A percentile compares a stretch with the other conserved stretches of the same genome.
phyloP scores from a whole-genome alignment of 768 basidiomycete genomes.

The Tricholoma flavovirens region DNA sequence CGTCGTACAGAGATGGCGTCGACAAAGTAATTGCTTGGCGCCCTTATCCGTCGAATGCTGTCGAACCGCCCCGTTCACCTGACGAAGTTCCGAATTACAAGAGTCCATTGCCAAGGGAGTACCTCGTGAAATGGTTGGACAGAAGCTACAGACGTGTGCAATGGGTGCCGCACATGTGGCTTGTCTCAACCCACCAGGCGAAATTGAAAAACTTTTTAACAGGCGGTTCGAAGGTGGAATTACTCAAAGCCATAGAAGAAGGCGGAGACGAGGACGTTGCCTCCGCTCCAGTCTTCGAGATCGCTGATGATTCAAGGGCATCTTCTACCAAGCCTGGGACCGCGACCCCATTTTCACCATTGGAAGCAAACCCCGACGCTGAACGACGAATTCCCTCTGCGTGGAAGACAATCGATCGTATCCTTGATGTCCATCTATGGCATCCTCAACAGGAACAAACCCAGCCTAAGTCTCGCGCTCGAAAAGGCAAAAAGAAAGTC shows the following conservation, averaged over 20 bases:
- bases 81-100: conserved; percentile 49
- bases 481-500: conserved; percentile 21
- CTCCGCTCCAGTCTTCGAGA: conserved; percentile 32
- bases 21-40: conserved; percentile 94
- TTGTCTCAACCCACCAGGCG: conserved; percentile 55
- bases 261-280: conserved; percentile 22
- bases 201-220: conserved; percentile 76
- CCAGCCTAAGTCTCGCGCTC: conserved; percentile 19
- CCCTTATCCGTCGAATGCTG: conserved; percentile 62
- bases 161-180: conserved; percentile 95
- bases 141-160: conserved; percentile 72
- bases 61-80: conserved; percentile 39
- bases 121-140: conserved; percentile 85
- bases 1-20: conserved; percentile 59
- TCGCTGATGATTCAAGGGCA: conserved; percentile 31
- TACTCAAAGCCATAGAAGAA: conserved; percentile 44
- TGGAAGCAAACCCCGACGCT: conserved; percentile 58
- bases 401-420: conserved; percentile 91
- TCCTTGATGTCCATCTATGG: conserved; percentile 77
- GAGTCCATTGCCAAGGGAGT: conserved; percentile 72
- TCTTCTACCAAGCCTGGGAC: conserved; percentile 28
- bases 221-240: conserved; percentile 60
- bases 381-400: conserved; percentile 64
- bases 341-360: conserved; percentile 19
- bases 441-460: conserved; percentile 25